Conservation (phyloP, 768 basidiomycete species). For the Amanita pallidorosea region DNA sequence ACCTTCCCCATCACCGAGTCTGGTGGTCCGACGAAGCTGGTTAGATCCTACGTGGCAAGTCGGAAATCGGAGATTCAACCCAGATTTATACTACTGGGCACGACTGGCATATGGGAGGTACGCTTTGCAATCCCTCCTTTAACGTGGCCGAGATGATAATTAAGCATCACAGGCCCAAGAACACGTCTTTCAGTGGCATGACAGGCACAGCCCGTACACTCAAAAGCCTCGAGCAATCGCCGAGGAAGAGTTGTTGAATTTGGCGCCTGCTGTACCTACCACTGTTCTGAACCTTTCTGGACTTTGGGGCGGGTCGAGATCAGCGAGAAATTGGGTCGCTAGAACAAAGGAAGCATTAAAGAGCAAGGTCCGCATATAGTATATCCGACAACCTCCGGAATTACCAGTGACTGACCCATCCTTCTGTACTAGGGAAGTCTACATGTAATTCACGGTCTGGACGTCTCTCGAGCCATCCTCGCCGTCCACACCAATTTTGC, state of each 20-base stretch:
- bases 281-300: slow-evolving; percentile 47
- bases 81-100: slow-evolving; percentile 51
- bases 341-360: slow-evolving; percentile 43
- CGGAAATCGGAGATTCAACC: slow-evolving; percentile 14
- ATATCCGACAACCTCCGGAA: background rate
- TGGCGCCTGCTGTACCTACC: slow-evolving; percentile 27
- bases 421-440: slow-evolving; percentile 33
- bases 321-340: slow-evolving; percentile 40
- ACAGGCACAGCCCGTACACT: background rate
- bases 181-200: background rate
- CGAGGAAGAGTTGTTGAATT: slow-evolving; percentile 42
- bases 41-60: slow-evolving; percentile 31
- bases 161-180: background rate
- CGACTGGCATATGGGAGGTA: slow-evolving; percentile 54
- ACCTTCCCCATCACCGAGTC: slow-evolving; percentile 40
- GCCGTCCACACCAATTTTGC: slow-evolving; percentile 38
- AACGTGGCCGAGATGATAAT: background rate
- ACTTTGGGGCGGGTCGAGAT: slow-evolving; percentile 48
- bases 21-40: slow-evolving; percentile 37
- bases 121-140: slow-evolving; percentile 33
- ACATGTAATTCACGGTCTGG: slow-evolving; percentile 52
- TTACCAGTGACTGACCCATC: background rate
- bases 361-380: slow-evolving; percentile 26
- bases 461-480: slow-evolving; percentile 48
- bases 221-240: slow-evolving; percentile 34